phyloP scores from a whole-genome alignment of 2,329 filamentous ascomycete genomes.

The Penicillium oxalicum region DNA sequence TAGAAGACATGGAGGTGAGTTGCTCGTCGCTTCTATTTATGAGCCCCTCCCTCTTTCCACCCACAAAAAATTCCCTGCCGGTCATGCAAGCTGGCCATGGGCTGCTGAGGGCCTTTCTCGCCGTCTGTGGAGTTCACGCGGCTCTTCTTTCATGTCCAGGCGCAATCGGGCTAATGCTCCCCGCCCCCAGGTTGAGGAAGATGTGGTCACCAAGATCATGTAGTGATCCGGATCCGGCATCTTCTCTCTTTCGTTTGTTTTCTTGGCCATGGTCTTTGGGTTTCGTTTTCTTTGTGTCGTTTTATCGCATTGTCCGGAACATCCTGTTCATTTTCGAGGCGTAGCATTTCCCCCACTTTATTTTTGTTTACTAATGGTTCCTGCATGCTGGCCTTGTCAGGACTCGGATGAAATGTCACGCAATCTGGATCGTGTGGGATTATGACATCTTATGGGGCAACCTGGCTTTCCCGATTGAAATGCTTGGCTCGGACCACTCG shows the following conservation, averaged over 20 bases:
- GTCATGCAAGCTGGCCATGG: background rate
- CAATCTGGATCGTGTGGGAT: slow-evolving; percentile 24
- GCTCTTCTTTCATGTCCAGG: slow-evolving; percentile 5
- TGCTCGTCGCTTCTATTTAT: slow-evolving; percentile 8
- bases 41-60: background rate
- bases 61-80: background rate
- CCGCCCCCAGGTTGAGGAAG: slow-evolving; percentile 70
- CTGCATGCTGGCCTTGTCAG: slow-evolving; percentile 22
- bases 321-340: background rate
- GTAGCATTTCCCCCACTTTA: background rate
- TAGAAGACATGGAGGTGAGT: slow-evolving; percentile 99
- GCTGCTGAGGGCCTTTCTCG: background rate
- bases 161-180: slow-evolving; percentile 36
- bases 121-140: background rate
- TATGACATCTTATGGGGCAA: slow-evolving; percentile 11
- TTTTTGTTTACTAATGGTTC: slow-evolving; percentile 28
- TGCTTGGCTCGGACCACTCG: background rate
- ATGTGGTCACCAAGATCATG: slow-evolving; percentile 81
- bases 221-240: slow-evolving; percentile 41
- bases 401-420: slow-evolving; percentile 25
- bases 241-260: slow-evolving; percentile 4
- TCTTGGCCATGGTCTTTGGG: slow-evolving; percentile 14
- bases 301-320: background rate
- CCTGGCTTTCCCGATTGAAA: background rate
- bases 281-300: slow-evolving; percentile 15